Conservation (phyloP, 176 grass and related monocot genomes). For the Aegilops bicornis region DNA sequence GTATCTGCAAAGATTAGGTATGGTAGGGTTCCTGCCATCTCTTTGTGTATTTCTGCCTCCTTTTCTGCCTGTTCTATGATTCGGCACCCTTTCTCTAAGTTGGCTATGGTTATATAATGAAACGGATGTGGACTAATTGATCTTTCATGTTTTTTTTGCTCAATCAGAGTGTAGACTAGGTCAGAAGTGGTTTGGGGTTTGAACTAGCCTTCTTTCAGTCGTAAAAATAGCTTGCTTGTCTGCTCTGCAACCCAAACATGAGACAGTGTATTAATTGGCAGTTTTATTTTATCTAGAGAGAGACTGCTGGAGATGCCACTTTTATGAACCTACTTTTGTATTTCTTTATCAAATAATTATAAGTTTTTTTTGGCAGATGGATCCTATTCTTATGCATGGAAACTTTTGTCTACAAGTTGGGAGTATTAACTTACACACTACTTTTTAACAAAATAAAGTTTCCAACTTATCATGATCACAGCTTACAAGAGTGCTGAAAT, state of each 20-base stretch:
- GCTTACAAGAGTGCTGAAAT: background rate
- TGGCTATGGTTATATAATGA: conserved; percentile 24
- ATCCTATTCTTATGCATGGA: background rate
- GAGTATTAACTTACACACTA: background rate
- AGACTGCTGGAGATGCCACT: background rate
- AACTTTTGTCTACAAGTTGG: background rate
- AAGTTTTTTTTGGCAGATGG: background rate
- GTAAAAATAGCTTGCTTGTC: background rate
- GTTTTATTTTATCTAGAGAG: background rate
- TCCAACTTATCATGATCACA: background rate
- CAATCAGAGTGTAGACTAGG: background rate
- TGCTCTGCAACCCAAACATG: background rate
- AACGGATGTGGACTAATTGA: background rate
- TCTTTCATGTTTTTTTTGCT: background rate
- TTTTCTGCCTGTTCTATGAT: background rate
- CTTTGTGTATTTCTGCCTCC: background rate
- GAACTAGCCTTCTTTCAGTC: background rate
- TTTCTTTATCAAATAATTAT: background rate
- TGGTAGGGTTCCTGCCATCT: conserved; percentile 18
- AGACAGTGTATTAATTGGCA: background rate
- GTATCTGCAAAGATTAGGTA: conserved; percentile 10
- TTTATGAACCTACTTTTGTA: background rate
- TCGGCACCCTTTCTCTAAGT: background rate
- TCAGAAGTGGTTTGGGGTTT: conserved; percentile 1
- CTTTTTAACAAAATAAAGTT: background rate